These are phyloP conservation scores for Neocallimastix lanati DNA, from an alignment of 192 early-diverging fungal species.

Conservation along the genomic window DNA sequence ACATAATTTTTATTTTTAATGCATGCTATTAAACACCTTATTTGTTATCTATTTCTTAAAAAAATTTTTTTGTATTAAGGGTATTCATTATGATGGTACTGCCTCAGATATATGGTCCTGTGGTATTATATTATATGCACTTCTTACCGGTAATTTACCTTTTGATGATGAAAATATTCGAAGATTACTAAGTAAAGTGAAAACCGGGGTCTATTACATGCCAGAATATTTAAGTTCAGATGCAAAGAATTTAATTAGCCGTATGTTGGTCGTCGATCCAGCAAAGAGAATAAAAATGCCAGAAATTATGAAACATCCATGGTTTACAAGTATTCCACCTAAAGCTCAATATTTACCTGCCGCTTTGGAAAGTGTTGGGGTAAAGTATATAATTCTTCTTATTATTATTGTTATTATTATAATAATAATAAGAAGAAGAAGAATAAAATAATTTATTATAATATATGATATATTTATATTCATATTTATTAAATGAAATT, in stretches of 20 bases:
- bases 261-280: slow-evolving; percentile 27
- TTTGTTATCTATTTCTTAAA: no score
- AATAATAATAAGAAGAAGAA: no score
- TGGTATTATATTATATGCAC: slow-evolving; percentile 50
- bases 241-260: slow-evolving; percentile 23
- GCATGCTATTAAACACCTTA: no score
- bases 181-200: slow-evolving; percentile 38
- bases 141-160: slow-evolving; percentile 48
- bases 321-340: slow-evolving; percentile 23
- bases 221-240: slow-evolving; percentile 15
- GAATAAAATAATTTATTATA: no score
- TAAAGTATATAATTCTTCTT: no score
- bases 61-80: no score
- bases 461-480: no score
- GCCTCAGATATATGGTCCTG: slow-evolving; percentile 54
- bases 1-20: no score
- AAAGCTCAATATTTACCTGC: background rate
- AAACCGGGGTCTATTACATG: slow-evolving; percentile 26
- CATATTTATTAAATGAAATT: no score
- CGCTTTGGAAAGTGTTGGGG: background rate
- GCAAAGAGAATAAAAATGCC: slow-evolving; percentile 31
- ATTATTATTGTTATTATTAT: no score
- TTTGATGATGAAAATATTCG: slow-evolving; percentile 62
- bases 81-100: slow-evolving; percentile 38
- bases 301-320: slow-evolving; percentile 28